Conservation (phyloP, 2,329 filamentous ascomycete genomes). For the Phialophora expanda region DNA sequence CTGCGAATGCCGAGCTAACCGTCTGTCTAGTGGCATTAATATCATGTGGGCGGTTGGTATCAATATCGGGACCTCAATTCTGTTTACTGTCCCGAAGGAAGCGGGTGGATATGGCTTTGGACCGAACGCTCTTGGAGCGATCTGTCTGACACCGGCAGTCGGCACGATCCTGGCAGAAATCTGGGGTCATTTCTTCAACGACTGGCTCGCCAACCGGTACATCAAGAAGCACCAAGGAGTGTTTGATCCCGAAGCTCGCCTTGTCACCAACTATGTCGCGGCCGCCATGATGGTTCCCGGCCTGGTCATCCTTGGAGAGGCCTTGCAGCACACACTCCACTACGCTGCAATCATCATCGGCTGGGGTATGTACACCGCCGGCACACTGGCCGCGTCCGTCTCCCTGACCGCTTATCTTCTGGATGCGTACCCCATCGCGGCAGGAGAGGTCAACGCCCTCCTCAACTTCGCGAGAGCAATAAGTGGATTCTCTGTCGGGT, state of each 20-base stretch:
- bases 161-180: constrained; percentile 60
- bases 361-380: constrained; percentile 58
- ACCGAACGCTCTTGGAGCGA: constrained; percentile 56
- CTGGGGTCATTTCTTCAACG: constrained; percentile 62
- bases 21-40: constrained; percentile 28
- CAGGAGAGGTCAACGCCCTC: constrained; percentile 59
- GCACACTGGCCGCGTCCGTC: constrained; percentile 43
- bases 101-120: constrained; percentile 53
- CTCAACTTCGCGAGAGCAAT: constrained; percentile 56
- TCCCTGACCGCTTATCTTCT: constrained; percentile 59
- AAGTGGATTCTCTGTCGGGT: constrained; percentile 54
- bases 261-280: constrained; percentile 54
- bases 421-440: constrained; percentile 60
- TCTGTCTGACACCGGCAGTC: constrained; percentile 65
- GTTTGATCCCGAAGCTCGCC: constrained; percentile 62
- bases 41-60: constrained; percentile 55
- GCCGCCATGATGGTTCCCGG: constrained; percentile 57
- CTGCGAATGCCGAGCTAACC: neutral
- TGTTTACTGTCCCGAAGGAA: constrained; percentile 50
- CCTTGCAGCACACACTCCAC: constrained; percentile 56
- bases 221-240: constrained; percentile 55
- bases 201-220: constrained; percentile 51
- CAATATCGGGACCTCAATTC: constrained; percentile 60
- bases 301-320: constrained; percentile 59
- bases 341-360: constrained; percentile 55